Percentiles rank a stretch among this genome's conserved stretches.
Evolutionary conservation across 164 flowering plant genomes (phyloP).

Genomic region (Piper longum): DNA sequence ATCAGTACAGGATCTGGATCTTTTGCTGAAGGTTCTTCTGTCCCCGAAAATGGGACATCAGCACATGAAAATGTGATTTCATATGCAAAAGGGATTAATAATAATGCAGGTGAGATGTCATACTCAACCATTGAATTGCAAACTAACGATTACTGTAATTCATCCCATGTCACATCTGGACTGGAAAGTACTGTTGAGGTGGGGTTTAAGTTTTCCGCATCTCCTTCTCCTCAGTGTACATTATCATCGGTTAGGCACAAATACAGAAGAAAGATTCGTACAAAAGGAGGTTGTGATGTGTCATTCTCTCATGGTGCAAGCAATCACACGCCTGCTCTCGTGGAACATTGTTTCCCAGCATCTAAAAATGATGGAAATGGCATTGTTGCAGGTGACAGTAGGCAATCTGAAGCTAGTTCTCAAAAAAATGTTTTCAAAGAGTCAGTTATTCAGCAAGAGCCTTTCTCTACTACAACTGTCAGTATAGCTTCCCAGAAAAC

Average conservation of each 20-base stretch:
- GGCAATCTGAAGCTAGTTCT: slow-evolving; percentile 9
- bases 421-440: slow-evolving; percentile 14
- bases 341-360: slow-evolving; percentile 22
- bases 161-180: slow-evolving; percentile 23
- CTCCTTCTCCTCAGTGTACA: slow-evolving; percentile 32
- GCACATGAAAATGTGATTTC: slow-evolving; percentile 37
- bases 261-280: slow-evolving; percentile 36
- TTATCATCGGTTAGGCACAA: slow-evolving; percentile 24
- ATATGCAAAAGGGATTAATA: slow-evolving; percentile 18
- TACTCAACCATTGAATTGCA: slow-evolving; percentile 22
- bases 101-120: slow-evolving; percentile 19
- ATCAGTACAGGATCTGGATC: slow-evolving; percentile 9
- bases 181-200: slow-evolving; percentile 25
- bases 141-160: slow-evolving; percentile 21
- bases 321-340: slow-evolving; percentile 25
- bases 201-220: slow-evolving; percentile 56
- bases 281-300: slow-evolving; percentile 31
- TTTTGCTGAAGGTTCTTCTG: slow-evolving; percentile 19
- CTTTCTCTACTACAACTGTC: slow-evolving; percentile 13
- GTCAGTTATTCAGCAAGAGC: slow-evolving; percentile 12
- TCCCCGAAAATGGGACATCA: slow-evolving; percentile 41
- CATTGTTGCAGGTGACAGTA: background rate
- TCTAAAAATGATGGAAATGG: slow-evolving; percentile 7
- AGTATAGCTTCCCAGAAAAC: slow-evolving; percentile 34
- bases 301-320: slow-evolving; percentile 14